phyloP scores from a whole-genome alignment of 176 grass and related monocot species.

The Aegilops tauschii region DNA sequence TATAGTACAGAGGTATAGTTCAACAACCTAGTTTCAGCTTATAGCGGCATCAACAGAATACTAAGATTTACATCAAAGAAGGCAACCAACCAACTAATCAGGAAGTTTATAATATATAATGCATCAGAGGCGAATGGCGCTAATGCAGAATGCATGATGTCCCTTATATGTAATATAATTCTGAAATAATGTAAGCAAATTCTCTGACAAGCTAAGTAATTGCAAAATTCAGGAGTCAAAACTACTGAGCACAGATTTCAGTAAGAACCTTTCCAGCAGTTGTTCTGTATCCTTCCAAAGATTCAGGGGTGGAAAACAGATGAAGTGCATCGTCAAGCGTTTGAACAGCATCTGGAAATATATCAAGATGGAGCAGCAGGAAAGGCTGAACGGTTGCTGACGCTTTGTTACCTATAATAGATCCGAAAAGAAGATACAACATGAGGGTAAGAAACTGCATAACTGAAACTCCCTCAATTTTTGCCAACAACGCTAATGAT shows the following conservation, averaged over 20 bases:
- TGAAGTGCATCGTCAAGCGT: slow-evolving; percentile 74
- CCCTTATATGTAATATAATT: background rate
- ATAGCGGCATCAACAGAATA: background rate
- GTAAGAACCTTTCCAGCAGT: slow-evolving; percentile 76
- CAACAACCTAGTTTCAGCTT: background rate
- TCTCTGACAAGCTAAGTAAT: background rate
- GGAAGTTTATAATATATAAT: no score
- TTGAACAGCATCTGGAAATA: slow-evolving; percentile 74
- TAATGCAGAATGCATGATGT: background rate
- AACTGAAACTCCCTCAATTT: background rate
- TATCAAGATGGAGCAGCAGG: slow-evolving; percentile 95
- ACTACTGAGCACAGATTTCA: slow-evolving; percentile 12
- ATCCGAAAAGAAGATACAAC: slow-evolving; percentile 25
- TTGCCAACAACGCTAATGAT: background rate
- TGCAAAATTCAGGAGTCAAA: slow-evolving; percentile 2
- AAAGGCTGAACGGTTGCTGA: slow-evolving; percentile 89
- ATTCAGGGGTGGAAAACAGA: slow-evolving; percentile 77
- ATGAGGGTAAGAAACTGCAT: background rate
- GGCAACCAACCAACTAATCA: background rate
- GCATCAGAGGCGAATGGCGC: background rate
- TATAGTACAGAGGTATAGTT: background rate
- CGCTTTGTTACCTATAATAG: slow-evolving; percentile 64
- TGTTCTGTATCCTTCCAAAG: slow-evolving; percentile 91
- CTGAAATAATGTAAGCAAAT: background rate
- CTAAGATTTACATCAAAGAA: background rate